Percentiles rank a stretch among this genome's conserved stretches.
These are phyloP conservation scores for Hanseniaspora uvarum DNA, from an alignment of 1,139 yeast species.

Conservation along the genomic window DNA sequence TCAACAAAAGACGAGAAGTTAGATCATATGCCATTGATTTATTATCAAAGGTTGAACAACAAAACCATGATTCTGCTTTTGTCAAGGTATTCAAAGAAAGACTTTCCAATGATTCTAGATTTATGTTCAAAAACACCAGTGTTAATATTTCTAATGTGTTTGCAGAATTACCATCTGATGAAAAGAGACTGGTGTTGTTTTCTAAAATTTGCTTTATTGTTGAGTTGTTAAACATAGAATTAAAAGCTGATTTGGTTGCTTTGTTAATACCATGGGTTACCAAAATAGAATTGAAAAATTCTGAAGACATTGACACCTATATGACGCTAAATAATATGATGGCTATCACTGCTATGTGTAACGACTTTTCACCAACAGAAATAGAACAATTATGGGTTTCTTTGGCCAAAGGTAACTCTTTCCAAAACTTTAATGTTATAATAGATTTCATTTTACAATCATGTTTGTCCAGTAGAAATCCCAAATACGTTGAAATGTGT, in stretches of 20 bases:
- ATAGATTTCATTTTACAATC: constrained; percentile 59
- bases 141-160: constrained; percentile 32
- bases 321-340: constrained; percentile 78
- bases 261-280: constrained; percentile 86
- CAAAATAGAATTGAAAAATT: constrained; percentile 53
- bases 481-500: constrained; percentile 65
- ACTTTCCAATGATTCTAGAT: constrained; percentile 30
- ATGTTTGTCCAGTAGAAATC: constrained; percentile 61
- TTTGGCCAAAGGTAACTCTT: constrained; percentile 58
- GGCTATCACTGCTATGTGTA: constrained; percentile 72
- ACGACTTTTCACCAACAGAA: constrained; percentile 66
- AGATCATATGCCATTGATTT: constrained; percentile 30
- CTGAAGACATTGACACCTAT: constrained; percentile 39
- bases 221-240: constrained; percentile 33
- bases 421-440: constrained; percentile 60
- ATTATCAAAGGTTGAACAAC: constrained; percentile 29
- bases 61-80: constrained; percentile 29
- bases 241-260: constrained; percentile 67
- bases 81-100: constrained; percentile 31
- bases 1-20: constrained; percentile 28
- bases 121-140: constrained; percentile 32
- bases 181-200: constrained; percentile 27
- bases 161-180: constrained; percentile 30
- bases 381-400: constrained; percentile 95
- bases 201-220: constrained; percentile 28